Percentiles rank a stretch among this genome's conserved stretches.
These are phyloP conservation scores for Mucuna pruriens DNA, from an alignment of 306 rosid species.

Conservation along the genomic window DNA sequence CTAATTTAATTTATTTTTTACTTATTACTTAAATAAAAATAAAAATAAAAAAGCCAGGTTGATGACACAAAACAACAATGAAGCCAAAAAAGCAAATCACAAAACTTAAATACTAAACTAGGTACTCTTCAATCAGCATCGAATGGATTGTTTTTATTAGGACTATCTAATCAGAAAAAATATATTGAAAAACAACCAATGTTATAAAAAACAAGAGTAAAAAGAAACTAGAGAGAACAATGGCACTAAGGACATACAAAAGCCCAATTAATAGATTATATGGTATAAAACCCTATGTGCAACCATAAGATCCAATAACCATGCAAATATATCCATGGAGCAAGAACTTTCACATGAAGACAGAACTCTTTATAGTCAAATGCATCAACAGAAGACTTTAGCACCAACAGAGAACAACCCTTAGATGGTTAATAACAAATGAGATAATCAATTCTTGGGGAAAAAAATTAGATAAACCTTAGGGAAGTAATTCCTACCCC, in stretches of 20 bases:
- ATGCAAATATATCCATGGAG: neutral
- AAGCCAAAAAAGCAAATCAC: neutral
- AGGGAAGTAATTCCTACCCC: constrained; percentile 55
- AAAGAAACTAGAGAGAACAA: neutral
- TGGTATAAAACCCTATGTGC: neutral
- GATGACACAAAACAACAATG: neutral
- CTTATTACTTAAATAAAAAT: neutral
- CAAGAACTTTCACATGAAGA: constrained; percentile 9
- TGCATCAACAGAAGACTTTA: neutral
- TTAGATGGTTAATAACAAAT: neutral
- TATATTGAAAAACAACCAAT: neutral
- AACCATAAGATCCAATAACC: neutral
- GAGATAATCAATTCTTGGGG: neutral
- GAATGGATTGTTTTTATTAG: neutral
- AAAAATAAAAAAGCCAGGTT: neutral
- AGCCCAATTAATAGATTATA: neutral
- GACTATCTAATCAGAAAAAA: neutral
- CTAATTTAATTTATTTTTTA: neutral
- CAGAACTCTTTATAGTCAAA: neutral
- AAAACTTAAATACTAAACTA: neutral
- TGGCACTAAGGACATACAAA: neutral
- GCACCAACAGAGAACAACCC: neutral
- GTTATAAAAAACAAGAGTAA: neutral
- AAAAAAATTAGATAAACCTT: neutral
- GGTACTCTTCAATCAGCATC: neutral